These are phyloP conservation scores for Tephrocybe rancida DNA, from an alignment of 768 basidiomycete species.

Conservation along the genomic window DNA sequence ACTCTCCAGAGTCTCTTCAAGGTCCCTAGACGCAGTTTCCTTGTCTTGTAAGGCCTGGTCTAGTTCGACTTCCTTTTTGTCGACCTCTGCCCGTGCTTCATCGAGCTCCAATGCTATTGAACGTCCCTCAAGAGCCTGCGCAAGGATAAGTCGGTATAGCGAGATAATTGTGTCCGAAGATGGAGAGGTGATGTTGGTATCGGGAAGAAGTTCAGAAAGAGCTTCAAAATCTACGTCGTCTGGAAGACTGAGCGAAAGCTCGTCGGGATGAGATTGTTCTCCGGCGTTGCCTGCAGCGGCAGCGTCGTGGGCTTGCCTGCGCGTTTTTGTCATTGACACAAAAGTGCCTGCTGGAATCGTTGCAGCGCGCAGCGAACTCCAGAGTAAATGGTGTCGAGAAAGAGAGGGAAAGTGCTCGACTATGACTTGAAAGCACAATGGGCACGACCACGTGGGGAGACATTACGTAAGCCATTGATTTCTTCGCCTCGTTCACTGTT, in stretches of 20 bases:
- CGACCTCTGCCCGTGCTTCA: conserved; percentile 64
- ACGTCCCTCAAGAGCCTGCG: conserved; percentile 59
- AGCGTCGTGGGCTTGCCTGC: conserved; percentile 62
- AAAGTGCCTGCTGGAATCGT: conserved; percentile 29
- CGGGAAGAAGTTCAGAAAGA: conserved; percentile 64
- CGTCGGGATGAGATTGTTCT: conserved; percentile 32
- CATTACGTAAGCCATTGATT: conserved; percentile 5
- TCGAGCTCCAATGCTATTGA: conserved; percentile 65
- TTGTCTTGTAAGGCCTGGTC: conserved; percentile 84
- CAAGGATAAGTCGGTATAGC: conserved; percentile 63
- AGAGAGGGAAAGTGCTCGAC: not conserved
- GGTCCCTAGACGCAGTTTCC: conserved; percentile 60
- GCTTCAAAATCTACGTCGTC: conserved; percentile 67
- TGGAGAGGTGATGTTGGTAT: conserved; percentile 54
- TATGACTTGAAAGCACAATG: not conserved
- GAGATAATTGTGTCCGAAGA: conserved; percentile 60
- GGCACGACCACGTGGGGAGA: conserved; percentile 17
- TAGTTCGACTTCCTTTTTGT: conserved; percentile 79
- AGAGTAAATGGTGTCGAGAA: conserved; percentile 11
- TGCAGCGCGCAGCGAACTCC: conserved; percentile 36
- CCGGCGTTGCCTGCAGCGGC: conserved; percentile 33
- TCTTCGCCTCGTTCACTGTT: not conserved
- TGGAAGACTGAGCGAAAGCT: conserved; percentile 49
- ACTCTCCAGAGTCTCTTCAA: conserved; percentile 53
- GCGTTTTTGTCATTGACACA: conserved; percentile 49